phyloP scores from a whole-genome alignment of 257 asterid species.

The Solanum virginianum region DNA sequence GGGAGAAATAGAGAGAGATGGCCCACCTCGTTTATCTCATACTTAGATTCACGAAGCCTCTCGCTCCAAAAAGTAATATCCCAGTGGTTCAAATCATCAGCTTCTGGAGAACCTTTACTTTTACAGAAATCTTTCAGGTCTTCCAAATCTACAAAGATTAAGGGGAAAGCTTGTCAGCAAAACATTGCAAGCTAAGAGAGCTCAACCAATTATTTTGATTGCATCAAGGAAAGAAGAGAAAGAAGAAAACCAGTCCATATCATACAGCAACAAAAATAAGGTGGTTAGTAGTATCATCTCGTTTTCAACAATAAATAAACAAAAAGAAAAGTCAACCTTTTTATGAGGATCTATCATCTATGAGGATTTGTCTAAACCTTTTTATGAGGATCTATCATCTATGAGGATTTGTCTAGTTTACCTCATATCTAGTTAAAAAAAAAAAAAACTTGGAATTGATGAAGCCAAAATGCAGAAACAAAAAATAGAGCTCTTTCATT shows the following conservation, averaged over 20 bases:
- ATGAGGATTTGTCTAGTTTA: neutral
- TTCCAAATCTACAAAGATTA: slow-evolving; percentile 52
- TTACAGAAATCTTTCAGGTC: slow-evolving; percentile 66
- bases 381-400: neutral
- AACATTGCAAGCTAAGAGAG: neutral
- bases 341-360: neutral
- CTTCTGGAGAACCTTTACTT: slow-evolving; percentile 79
- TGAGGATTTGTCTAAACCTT: neutral
- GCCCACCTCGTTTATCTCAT: slow-evolving; percentile 81
- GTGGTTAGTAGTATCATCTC: neutral
- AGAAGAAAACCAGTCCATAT: neutral
- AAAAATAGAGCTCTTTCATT: too few species aligned
- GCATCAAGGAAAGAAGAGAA: slow-evolving; percentile 2
- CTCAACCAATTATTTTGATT: neutral
- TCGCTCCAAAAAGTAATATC: slow-evolving; percentile 87
- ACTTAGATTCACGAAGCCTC: slow-evolving; percentile 89
- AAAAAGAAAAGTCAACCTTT: neutral
- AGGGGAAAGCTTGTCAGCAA: neutral
- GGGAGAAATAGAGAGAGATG: neutral
- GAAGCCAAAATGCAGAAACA: neutral
- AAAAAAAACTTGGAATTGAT: neutral
- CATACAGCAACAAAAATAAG: neutral
- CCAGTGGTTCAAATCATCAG: slow-evolving; percentile 74
- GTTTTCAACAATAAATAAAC: neutral
- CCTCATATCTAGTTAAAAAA: neutral